Evolutionary conservation across 257 asterid species (phyloP).

Genomic region (Vinca minor): DNA sequence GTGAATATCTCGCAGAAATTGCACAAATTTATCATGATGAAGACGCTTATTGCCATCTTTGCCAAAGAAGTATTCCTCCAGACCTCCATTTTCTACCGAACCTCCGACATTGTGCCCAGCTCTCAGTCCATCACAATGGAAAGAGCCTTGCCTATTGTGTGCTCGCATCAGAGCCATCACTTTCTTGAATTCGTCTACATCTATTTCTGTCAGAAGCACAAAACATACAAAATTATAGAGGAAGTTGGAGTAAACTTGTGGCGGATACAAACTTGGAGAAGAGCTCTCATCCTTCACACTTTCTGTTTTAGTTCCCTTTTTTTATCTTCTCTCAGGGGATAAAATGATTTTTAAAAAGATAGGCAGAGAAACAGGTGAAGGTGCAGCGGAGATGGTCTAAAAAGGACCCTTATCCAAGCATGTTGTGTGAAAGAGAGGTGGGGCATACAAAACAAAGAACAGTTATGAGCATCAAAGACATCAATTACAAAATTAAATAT

Average conservation of each 20-base stretch:
- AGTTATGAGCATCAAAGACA: no score
- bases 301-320: not conserved
- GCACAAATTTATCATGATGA: slow-evolving; percentile 59
- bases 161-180: slow-evolving; percentile 88
- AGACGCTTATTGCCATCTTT: slow-evolving; percentile 56
- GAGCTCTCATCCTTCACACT: not conserved
- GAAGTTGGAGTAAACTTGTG: not conserved
- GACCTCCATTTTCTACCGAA: slow-evolving; percentile 69
- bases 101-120: slow-evolving; percentile 62
- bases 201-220: slow-evolving; percentile 41
- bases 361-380: not conserved
- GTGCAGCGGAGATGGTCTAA: no score
- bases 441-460: not conserved
- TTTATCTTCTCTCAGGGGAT: not conserved
- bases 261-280: not conserved
- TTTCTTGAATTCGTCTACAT: slow-evolving; percentile 70
- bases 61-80: slow-evolving; percentile 68
- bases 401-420: not conserved
- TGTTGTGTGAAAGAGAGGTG: not conserved
- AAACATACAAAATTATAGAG: slow-evolving; percentile 3
- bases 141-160: slow-evolving; percentile 79
- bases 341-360: not conserved
- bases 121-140: slow-evolving; percentile 62
- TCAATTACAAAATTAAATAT: no score
- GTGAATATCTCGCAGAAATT: slow-evolving; percentile 64